Conservation (phyloP, 345 rosid species). For the Eucalyptus melliodora region DNA sequence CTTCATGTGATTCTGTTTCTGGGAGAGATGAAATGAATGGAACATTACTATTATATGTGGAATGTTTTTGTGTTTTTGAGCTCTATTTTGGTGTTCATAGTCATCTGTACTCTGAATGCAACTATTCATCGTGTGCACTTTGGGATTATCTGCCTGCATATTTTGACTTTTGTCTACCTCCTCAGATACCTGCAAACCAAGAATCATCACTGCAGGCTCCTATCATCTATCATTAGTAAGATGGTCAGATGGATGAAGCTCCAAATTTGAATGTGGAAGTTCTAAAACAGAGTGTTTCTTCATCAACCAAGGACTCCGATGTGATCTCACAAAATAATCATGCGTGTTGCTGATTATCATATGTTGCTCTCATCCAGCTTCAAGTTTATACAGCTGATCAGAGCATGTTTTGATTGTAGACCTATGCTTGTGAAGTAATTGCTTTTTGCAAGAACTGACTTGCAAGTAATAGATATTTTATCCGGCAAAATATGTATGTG, state of each 20-base stretch:
- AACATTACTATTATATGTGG: too few relatives aligned
- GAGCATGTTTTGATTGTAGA: background rate
- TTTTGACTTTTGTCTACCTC: too few relatives aligned
- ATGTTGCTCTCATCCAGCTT: background rate
- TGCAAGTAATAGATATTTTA: too few relatives aligned
- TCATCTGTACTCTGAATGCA: too few relatives aligned
- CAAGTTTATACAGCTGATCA: background rate
- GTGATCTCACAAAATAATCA: conserved; percentile 20
- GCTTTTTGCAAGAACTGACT: background rate
- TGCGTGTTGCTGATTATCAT: background rate
- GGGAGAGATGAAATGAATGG: too few relatives aligned
- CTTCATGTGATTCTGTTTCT: too few relatives aligned
- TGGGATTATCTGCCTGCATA: too few relatives aligned
- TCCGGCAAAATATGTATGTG: too few relatives aligned
- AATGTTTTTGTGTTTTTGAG: too few relatives aligned
- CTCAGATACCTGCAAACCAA: too few relatives aligned
- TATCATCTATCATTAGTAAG: conserved; percentile 21
- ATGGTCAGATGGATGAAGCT: conserved; percentile 3
- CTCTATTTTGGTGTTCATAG: too few relatives aligned
- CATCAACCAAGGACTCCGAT: background rate
- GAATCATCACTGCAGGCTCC: background rate
- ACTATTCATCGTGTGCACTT: too few relatives aligned
- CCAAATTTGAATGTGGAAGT: background rate
- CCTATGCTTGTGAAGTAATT: background rate
- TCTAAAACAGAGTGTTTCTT: background rate